phyloP scores from a whole-genome alignment of 805 yeast genomes.

The Starmerella etchellsii region DNA sequence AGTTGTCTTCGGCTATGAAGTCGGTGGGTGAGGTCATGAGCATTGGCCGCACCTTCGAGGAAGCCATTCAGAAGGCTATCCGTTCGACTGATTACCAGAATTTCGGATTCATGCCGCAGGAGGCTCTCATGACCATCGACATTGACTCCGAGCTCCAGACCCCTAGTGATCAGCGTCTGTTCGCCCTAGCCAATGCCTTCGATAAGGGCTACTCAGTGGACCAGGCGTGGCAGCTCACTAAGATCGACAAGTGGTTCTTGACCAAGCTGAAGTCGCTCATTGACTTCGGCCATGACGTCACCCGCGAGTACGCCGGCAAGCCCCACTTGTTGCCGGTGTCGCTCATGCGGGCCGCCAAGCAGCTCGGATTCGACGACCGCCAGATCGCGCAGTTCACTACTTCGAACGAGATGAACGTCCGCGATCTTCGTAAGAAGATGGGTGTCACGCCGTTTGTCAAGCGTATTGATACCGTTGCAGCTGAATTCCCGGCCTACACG shows the following conservation, averaged over 20 bases:
- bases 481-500: slow-evolving; percentile 95
- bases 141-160: slow-evolving; percentile 88
- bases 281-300: slow-evolving; percentile 31
- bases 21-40: slow-evolving; percentile 99
- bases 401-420: slow-evolving; percentile 84
- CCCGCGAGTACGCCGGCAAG: slow-evolving; percentile 17
- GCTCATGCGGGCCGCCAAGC: slow-evolving; percentile 71
- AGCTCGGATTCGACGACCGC: slow-evolving; percentile 92
- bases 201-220: slow-evolving; percentile 81
- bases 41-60: slow-evolving; percentile 94
- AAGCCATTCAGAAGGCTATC: slow-evolving; percentile 94
- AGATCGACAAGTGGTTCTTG: slow-evolving; percentile 93
- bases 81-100: slow-evolving; percentile 93
- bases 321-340: slow-evolving; percentile 42
- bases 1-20: slow-evolving; percentile 87
- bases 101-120: slow-evolving; percentile 64
- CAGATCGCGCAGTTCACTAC: slow-evolving; percentile 82
- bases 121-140: slow-evolving; percentile 76
- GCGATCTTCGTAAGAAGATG: slow-evolving; percentile 74
- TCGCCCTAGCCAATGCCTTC: slow-evolving; percentile 92
- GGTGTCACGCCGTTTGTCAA: slow-evolving; percentile 87
- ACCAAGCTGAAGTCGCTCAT: slow-evolving; percentile 69
- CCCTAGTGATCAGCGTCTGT: slow-evolving; percentile 93
- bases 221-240: slow-evolving; percentile 78
- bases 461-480: slow-evolving; percentile 97